A percentile compares a stretch with the other conserved stretches of the same genome.
phyloP scores from a whole-genome alignment of 1,284 basidiomycete species.

The Chondrostereum purpureum region DNA sequence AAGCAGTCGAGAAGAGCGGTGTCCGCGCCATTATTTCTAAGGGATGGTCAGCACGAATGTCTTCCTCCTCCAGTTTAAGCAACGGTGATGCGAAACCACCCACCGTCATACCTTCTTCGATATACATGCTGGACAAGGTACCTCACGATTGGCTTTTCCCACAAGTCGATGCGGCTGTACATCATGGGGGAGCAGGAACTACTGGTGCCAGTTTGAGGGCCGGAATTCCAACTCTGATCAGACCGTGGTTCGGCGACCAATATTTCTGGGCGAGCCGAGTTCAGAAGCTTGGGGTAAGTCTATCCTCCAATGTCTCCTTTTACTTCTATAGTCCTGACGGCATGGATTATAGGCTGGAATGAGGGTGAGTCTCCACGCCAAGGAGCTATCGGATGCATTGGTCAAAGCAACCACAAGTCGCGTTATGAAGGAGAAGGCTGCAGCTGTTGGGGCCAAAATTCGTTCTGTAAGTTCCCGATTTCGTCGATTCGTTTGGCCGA shows the following conservation, averaged over 20 bases:
- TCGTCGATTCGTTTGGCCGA: conserved; percentile 1
- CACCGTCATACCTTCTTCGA: conserved; percentile 36
- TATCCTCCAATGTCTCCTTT: too few species aligned
- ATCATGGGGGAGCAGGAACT: conserved; percentile 72
- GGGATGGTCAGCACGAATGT: conserved; percentile 64
- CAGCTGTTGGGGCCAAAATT: conserved; percentile 57
- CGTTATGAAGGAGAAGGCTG: conserved; percentile 61
- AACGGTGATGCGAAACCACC: conserved; percentile 30
- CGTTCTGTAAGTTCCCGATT: conserved; percentile 32
- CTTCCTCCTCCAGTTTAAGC: too few species aligned
- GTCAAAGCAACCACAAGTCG: conserved; percentile 45
- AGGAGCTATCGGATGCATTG: conserved; percentile 48
- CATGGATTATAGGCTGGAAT: conserved; percentile 36
- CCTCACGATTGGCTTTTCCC: conserved; percentile 84
- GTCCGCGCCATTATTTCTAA: conserved; percentile 72
- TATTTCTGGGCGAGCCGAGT: conserved; percentile 71
- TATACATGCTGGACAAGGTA: conserved; percentile 53
- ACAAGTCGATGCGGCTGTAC: conserved; percentile 56
- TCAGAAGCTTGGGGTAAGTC: neutral
- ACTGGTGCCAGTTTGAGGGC: conserved; percentile 63
- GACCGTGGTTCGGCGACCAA: conserved; percentile 68
- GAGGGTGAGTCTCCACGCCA: conserved; percentile 42
- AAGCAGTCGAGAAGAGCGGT: conserved; percentile 58
- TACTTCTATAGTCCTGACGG: too few species aligned
- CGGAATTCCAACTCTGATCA: conserved; percentile 72